phyloP scores from a whole-genome alignment of 2,329 filamentous ascomycete genomes.

The Fusarium chaquense region DNA sequence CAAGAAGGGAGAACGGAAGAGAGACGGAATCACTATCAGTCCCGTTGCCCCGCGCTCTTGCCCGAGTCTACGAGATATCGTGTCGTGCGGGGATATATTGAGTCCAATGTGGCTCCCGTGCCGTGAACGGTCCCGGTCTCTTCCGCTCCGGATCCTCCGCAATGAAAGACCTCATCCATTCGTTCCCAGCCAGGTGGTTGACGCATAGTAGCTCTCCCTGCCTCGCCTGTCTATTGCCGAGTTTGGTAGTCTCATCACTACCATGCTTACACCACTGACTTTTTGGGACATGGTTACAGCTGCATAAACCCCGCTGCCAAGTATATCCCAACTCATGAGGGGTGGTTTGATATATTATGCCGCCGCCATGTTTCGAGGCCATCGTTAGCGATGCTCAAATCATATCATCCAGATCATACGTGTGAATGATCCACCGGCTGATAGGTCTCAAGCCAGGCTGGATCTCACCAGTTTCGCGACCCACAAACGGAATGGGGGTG shows the following conservation, averaged over 20 bases:
- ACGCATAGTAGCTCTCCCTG: conserved; percentile 41
- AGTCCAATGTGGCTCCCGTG: conserved; percentile 36
- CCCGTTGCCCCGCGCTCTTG: conserved; percentile 45
- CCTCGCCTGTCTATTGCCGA: conserved; percentile 38
- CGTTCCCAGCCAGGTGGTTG: conserved; percentile 46
- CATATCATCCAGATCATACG: conserved; percentile 44
- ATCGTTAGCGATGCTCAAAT: conserved; percentile 43
- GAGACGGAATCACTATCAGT: conserved; percentile 42
- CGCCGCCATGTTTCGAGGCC: conserved; percentile 45
- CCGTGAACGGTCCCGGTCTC: conserved; percentile 46
- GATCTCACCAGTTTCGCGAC: conserved; percentile 33
- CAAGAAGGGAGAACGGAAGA: conserved; percentile 26
- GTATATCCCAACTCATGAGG: conserved; percentile 39
- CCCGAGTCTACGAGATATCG: conserved; percentile 40
- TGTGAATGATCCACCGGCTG: conserved; percentile 43
- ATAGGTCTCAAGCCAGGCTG: conserved; percentile 38
- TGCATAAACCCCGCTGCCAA: conserved; percentile 38
- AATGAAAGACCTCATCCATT: conserved; percentile 39
- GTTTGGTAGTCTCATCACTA: conserved; percentile 36
- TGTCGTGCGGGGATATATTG: conserved; percentile 43
- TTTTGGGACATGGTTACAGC: conserved; percentile 38
- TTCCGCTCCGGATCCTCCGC: conserved; percentile 42
- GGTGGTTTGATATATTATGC: conserved; percentile 40
- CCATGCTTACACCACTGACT: conserved; percentile 37
- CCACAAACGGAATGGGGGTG: conserved; percentile 34